Evolutionary conservation across 306 rosid species (phyloP).

Genomic region (Prunus davidiana): DNA sequence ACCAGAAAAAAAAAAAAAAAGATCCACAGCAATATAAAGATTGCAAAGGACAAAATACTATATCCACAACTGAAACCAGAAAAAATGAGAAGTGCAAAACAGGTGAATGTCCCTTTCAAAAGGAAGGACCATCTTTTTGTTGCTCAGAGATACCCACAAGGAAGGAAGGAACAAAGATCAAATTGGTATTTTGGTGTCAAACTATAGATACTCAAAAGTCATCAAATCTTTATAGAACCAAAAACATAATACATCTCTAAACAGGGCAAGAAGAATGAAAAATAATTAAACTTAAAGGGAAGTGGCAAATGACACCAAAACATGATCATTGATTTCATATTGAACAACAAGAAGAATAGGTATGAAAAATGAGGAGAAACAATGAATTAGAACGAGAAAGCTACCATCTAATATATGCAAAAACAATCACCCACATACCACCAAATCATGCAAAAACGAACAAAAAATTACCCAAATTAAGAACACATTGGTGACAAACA

Average conservation of each 20-base stretch:
- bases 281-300: not conserved
- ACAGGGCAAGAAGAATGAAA: not conserved
- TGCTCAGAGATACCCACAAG: not conserved
- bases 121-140: constrained; percentile 22
- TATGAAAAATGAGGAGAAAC: not conserved
- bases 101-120: constrained; percentile 9
- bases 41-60: constrained; percentile 20
- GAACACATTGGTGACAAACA: constrained; percentile 8
- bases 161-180: not conserved
- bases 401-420: constrained; percentile 6
- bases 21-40: constrained; percentile 25
- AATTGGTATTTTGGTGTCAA: not conserved
- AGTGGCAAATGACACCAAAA: not conserved
- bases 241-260: not conserved
- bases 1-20: not conserved
- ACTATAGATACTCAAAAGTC: not conserved
- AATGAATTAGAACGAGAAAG: not conserved
- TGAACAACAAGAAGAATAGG: constrained; percentile 10
- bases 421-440: constrained; percentile 17
- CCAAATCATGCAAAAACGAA: constrained; percentile 19
- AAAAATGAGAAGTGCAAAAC: constrained; percentile 21
- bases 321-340: constrained; percentile 3
- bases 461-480: constrained; percentile 16
- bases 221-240: not conserved
- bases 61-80: constrained; percentile 29